These are phyloP conservation scores for Onygenales sp. DNA, from an alignment of 2,329 filamentous ascomycete genomes.

Conservation along the genomic window DNA sequence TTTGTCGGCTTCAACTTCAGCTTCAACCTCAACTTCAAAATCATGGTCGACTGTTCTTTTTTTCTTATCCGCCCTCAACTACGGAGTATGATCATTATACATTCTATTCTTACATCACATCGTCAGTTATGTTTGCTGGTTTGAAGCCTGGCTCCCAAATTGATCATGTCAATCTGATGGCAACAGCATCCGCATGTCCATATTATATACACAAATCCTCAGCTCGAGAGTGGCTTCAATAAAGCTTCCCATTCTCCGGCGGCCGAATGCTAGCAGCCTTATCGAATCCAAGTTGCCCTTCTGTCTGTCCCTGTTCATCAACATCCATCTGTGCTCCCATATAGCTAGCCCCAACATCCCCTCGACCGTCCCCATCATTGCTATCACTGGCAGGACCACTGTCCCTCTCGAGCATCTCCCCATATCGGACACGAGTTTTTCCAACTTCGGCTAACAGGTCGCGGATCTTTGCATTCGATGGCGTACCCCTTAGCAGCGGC, in stretches of 20 bases:
- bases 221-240: background rate
- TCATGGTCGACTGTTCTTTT: too few relatives aligned
- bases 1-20: too few relatives aligned
- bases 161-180: too few relatives aligned
- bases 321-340: background rate
- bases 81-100: too few relatives aligned
- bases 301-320: background rate
- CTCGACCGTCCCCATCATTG: background rate
- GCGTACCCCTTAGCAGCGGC: slow-evolving; percentile 1
- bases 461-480: background rate
- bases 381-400: background rate
- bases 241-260: background rate
- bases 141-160: too few relatives aligned
- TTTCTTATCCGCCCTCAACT: too few relatives aligned
- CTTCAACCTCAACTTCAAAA: too few relatives aligned
- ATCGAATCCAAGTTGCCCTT: background rate
- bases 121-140: too few relatives aligned
- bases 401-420: background rate
- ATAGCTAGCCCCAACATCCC: too few relatives aligned
- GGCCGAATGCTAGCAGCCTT: background rate
- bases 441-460: background rate
- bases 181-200: background rate
- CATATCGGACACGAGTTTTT: background rate
- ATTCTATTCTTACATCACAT: too few relatives aligned
- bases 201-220: background rate